Evolutionary conservation across 1,284 basidiomycete species (phyloP), one percentile per base, ranked within the genome.

Genomic region (Exsudoporus floridanus): DNA sequence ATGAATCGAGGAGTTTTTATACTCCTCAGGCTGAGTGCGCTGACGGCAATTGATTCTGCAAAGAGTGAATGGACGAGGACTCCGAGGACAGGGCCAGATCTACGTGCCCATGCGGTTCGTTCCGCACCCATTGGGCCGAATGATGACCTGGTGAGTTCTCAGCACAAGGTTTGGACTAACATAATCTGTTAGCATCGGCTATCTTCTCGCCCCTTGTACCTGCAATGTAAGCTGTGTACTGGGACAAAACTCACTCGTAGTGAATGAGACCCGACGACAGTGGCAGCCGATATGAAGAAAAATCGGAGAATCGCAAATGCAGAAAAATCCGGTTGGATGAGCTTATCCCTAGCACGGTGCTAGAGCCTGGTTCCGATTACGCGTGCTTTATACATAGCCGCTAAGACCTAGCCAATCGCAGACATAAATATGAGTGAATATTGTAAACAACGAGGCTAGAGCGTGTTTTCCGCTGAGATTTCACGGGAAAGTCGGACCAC

Each of bases 1-100:
- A 30, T 27, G 4, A 27, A 6, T 31, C 18, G 30, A 18, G 18
- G 30, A 40, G 40, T 48, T 59, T 56, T 50, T 59, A 61, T 60
- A 60, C 46, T 35, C 28, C 28, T 23, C 23, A 23, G 23, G 23
- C 23, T 31, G 28, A 28, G 45, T 25, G 36, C 9, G 12, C 31
- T 41, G 21, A 35, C n/a, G n/a, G n/a, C n/a, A n/a, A n/a, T n/a
- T n/a, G n/a, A n/a, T n/a, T n/a, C n/a, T n/a, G n/a, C n/a, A n/a
- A n/a, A n/a, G n/a, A n/a, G n/a, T n/a, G n/a, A n/a, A n/a, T n/a
- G 16, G 21, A 53, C 37, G 33, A 46, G 48, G n/a, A 43, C 30
- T 43, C 23, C 43, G 28, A 52, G 39, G 41, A 31, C 36, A 36
- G 34, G 2, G 35, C 14, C 7, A 7, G 31, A 37, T 31, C 2